Evolutionary conservation across 2,329 filamentous ascomycete genomes (phyloP).

Genomic region (Fusarium sacchari): DNA sequence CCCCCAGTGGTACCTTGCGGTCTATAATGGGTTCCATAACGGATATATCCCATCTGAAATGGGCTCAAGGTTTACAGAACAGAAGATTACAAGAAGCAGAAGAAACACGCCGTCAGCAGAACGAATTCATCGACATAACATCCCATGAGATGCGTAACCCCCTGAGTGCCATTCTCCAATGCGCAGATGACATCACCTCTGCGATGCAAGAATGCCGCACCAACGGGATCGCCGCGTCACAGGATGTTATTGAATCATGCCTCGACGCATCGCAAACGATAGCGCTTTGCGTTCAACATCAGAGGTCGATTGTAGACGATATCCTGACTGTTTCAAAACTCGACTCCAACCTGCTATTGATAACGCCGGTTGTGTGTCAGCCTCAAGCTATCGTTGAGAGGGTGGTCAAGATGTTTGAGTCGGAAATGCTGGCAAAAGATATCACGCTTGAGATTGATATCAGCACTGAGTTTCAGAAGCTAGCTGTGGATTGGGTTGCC

Average conservation of each 20-base stretch:
- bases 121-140: slow-evolving; percentile 77
- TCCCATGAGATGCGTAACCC: slow-evolving; percentile 78
- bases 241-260: slow-evolving; percentile 63
- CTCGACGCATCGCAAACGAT: slow-evolving; percentile 80
- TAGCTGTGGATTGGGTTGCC: slow-evolving; percentile 70
- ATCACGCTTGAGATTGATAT: slow-evolving; percentile 72
- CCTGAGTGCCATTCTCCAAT: slow-evolving; percentile 75
- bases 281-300: slow-evolving; percentile 77
- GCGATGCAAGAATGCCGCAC: slow-evolving; percentile 45
- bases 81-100: slow-evolving; percentile 50
- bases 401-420: slow-evolving; percentile 79
- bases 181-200: slow-evolving; percentile 72
- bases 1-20: slow-evolving; percentile 47
- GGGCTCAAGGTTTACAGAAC: slow-evolving; percentile 52
- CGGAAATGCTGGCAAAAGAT: slow-evolving; percentile 72
- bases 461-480: slow-evolving; percentile 64
- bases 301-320: slow-evolving; percentile 79
- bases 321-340: slow-evolving; percentile 77
- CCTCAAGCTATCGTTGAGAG: slow-evolving; percentile 71
- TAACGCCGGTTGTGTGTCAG: slow-evolving; percentile 74
- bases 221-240: background rate
- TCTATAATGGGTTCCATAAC: slow-evolving; percentile 55
- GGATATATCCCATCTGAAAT: slow-evolving; percentile 57
- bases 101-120: slow-evolving; percentile 59
- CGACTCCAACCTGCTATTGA: slow-evolving; percentile 75